Base-by-base conservation (phyloP, 352 stramenopile genomes). In the Phytophthora sp. region DNA sequence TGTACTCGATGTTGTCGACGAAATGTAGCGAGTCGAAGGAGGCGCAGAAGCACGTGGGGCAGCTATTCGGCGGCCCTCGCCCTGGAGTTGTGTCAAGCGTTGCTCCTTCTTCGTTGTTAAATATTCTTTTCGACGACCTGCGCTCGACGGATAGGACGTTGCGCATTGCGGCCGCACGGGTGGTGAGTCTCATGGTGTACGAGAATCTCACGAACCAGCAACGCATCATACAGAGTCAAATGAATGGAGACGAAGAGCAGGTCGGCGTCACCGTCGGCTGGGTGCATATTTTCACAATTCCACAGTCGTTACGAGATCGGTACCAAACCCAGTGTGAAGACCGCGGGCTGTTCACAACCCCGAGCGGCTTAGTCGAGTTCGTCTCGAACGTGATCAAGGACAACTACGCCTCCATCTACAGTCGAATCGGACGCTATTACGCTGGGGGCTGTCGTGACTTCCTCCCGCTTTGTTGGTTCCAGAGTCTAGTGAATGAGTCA, bases 211-310 rank as follows among this genome's bases (percentile, higher is more conserved):
- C 50, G n/a, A 69, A 68, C 44, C 71, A 78, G 38, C 60, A 75
- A 45, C 26, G 57, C 13, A 64, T 70, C 53, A 62, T 66, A 12
- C 55, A 42, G 2, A 64, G 38, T 41, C 38, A 65, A 29, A 23
- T 27, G 7, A 26, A 57, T 8, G 26, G 15, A 54, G 50, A 60
- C 18, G 57, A 66, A 42, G 49, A 63, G 35, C 53, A 57, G 20
- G n/a, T 44, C n/a, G 75, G 71, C 2, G 69, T 87, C 58, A 76
- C 73, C 0, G 55, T 86, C 35, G 81, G 79, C n/a, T 90, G 79
- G 79, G 42, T 88, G 41, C 66, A 90, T 24, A 63, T 82, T 7
- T 88, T 90, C 53, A 73, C 65, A 4, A 55, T 86, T 11, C 81
- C 81, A 0, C 67, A 72, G 9, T 57, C 50, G 6, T 70, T 84